A percentile compares a stretch with the other conserved stretches of the same genome.
Evolutionary conservation across 1,284 basidiomycete genomes (phyloP).

Genomic region (Fomitopsis schrenkii): DNA sequence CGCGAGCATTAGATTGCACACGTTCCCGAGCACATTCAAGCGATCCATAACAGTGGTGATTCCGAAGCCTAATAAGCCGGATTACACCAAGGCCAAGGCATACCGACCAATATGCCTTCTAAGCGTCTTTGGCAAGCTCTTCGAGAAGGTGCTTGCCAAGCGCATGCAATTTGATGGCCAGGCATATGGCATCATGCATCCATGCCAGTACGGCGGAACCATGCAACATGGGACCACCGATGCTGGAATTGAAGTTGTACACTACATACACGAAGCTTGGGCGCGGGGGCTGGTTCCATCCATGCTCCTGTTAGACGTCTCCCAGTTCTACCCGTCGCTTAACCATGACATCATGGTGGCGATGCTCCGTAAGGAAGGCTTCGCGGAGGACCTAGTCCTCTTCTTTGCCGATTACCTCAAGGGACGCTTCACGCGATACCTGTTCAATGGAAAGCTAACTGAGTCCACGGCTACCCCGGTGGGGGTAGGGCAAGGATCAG

Average conservation of each 20-base stretch:
- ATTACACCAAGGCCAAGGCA: no score
- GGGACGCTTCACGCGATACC: conserved; percentile 1
- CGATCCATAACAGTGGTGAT: neutral
- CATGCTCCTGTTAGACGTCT: neutral
- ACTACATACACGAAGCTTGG: conserved; percentile 5
- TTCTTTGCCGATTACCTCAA: conserved; percentile 6
- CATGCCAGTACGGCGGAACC: conserved; percentile 8
- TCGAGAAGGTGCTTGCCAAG: conserved; percentile 1
- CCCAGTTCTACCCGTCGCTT: no score
- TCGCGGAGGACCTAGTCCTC: neutral
- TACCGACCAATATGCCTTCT: no score
- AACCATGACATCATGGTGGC: neutral
- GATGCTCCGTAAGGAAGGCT: neutral
- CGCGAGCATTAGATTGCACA: no score
- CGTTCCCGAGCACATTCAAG: neutral
- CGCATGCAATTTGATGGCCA: conserved; percentile 2
- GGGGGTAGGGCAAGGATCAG: conserved; percentile 11
- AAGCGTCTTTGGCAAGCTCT: neutral
- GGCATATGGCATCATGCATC: conserved; percentile 2
- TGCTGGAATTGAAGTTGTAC: neutral
- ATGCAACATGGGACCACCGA: conserved; percentile 7
- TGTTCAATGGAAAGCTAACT: neutral
- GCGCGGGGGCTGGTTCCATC: conserved; percentile 9
- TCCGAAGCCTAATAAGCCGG: no score
- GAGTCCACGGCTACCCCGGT: neutral